These are phyloP conservation scores for Syzygium grande DNA, from an alignment of 345 rosid genomes.

Conservation along the genomic window DNA sequence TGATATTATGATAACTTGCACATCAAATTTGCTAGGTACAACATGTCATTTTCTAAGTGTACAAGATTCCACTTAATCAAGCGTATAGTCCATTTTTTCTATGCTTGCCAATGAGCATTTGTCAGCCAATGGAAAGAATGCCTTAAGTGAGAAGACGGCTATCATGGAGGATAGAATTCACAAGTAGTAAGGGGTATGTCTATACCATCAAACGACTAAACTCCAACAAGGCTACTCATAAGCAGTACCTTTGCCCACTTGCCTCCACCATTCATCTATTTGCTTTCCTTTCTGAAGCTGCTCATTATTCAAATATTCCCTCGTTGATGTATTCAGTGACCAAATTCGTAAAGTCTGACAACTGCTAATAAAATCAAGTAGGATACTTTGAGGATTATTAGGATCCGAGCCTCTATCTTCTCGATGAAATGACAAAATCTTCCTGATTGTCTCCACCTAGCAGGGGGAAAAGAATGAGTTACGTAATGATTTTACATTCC, in stretches of 20 bases:
- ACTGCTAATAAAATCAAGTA: slow-evolving; percentile 97
- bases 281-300: slow-evolving; percentile 95
- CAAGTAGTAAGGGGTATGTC: not conserved
- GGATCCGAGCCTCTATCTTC: slow-evolving; percentile 91
- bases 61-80: not conserved
- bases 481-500: not conserved
- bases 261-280: slow-evolving; percentile 99
- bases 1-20: not conserved
- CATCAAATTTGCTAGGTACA: not conserved
- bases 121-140: not conserved
- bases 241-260: slow-evolving; percentile 71
- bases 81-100: not conserved
- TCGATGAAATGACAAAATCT: slow-evolving; percentile 86
- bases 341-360: slow-evolving; percentile 91
- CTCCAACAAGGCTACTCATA: not conserved
- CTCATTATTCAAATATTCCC: slow-evolving; percentile 82
- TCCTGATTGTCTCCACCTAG: slow-evolving; percentile 86
- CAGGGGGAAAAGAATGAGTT: slow-evolving; percentile 5
- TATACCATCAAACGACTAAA: not conserved
- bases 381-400: slow-evolving; percentile 80
- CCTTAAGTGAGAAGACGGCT: not conserved
- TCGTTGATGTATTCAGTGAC: slow-evolving; percentile 80
- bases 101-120: not conserved
- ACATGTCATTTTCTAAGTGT: not conserved
- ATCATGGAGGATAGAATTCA: not conserved